A percentile compares a stretch with the other conserved stretches of the same genome.
phyloP scores from a whole-genome alignment of 345 rosid genomes.

The Rhodomyrtus tomentosa region DNA sequence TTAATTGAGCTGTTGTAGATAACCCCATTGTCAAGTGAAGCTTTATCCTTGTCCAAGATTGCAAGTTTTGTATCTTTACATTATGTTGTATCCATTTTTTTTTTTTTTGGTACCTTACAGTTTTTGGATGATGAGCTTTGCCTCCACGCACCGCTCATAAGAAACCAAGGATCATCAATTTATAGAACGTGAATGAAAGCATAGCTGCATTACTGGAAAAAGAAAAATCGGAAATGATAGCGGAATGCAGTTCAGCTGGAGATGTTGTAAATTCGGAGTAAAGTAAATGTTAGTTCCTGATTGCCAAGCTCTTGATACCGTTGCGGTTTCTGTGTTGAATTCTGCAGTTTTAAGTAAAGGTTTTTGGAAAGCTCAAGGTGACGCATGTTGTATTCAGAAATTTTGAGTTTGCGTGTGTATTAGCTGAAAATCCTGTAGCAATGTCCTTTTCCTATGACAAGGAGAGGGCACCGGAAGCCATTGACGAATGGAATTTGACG shows the following conservation, averaged over 20 bases:
- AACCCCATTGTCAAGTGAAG: conserved; percentile 1
- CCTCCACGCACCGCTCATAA: background rate
- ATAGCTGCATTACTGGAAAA: background rate
- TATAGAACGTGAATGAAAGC: background rate
- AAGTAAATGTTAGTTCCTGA: background rate
- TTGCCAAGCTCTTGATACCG: background rate
- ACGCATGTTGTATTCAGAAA: background rate
- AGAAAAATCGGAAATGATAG: background rate
- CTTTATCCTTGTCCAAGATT: conserved; percentile 5
- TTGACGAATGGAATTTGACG: background rate
- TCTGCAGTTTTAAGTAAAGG: background rate
- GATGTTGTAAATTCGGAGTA: background rate
- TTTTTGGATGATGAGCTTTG: background rate
- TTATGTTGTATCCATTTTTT: background rate
- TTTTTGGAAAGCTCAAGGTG: background rate
- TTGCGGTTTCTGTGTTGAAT: background rate
- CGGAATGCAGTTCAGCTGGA: background rate
- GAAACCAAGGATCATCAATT: background rate
- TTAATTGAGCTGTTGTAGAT: conserved; percentile 10
- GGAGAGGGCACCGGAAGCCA: background rate
- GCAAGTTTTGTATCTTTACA: background rate
- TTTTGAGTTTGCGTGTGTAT: background rate
- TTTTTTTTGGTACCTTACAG: background rate
- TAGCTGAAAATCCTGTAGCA: background rate
- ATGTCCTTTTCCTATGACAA: background rate